phyloP scores from a whole-genome alignment of 2,329 filamentous ascomycete species.

The Sporothrix brasiliensis region DNA sequence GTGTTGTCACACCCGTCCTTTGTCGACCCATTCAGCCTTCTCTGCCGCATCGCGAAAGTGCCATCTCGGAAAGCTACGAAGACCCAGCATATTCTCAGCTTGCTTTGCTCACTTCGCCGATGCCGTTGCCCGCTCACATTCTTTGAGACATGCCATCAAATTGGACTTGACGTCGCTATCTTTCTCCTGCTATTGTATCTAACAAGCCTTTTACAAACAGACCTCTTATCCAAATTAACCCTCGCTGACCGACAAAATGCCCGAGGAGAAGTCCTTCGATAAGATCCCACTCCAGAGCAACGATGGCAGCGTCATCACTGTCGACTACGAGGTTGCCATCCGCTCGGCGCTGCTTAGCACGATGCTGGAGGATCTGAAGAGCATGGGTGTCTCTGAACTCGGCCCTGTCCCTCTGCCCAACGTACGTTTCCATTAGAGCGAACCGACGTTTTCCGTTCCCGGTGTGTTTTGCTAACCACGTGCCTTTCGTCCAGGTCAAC shows the following conservation, averaged over 20 bases:
- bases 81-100: too few relatives aligned
- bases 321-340: constrained; percentile 81
- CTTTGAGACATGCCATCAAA: not conserved
- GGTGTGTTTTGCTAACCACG: constrained; percentile 1
- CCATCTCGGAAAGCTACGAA: not conserved
- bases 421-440: constrained; percentile 49
- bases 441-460: constrained; percentile 29
- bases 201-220: not conserved
- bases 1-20: not conserved
- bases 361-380: constrained; percentile 89
- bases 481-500: constrained; percentile 66
- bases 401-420: constrained; percentile 87
- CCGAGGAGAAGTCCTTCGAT: constrained; percentile 40
- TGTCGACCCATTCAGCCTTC: constrained; percentile 1
- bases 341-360: constrained; percentile 97
- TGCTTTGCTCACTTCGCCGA: not conserved
- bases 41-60: not conserved
- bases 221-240: not conserved
- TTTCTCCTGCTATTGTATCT: not conserved
- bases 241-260: constrained; percentile 38
- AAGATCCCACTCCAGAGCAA: constrained; percentile 58
- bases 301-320: constrained; percentile 52
- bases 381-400: constrained; percentile 35
- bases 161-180: not conserved
- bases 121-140: too few relatives aligned